These are phyloP conservation scores for Trematosphaeria pertusa DNA, from an alignment of 2,329 filamentous ascomycete genomes.

Conservation along the genomic window DNA sequence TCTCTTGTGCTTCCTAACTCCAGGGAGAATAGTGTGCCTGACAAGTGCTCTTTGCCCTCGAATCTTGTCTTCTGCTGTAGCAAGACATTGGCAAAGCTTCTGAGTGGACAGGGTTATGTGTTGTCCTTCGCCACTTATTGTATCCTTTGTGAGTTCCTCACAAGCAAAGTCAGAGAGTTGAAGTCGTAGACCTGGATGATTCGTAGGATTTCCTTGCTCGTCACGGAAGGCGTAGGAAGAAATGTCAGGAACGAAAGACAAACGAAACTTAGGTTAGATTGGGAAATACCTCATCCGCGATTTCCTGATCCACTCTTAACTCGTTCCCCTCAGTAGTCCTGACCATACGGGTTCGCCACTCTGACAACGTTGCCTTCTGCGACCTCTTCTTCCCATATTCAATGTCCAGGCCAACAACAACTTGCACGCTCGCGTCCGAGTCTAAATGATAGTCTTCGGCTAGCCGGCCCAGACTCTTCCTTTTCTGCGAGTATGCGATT, in stretches of 20 bases:
- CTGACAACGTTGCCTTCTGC: conserved; percentile 16
- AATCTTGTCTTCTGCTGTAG: conserved; percentile 17
- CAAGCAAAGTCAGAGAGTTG: conserved; percentile 29
- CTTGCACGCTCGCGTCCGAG: conserved; percentile 21
- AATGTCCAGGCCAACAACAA: conserved; percentile 23
- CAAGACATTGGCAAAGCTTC: conserved; percentile 19
- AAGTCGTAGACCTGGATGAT: conserved; percentile 11
- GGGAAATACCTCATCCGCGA: conserved; percentile 15
- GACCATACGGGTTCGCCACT: conserved; percentile 15
- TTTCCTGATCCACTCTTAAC: conserved; percentile 13
- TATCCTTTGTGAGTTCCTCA: conserved; percentile 10
- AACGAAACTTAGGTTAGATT: background rate
- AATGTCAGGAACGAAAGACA: conserved; percentile 7
- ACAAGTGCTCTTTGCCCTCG: conserved; percentile 10
- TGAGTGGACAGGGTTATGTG: conserved; percentile 2
- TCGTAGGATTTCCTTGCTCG: conserved; percentile 7
- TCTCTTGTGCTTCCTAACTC: conserved; percentile 27
- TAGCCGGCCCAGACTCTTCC: conserved; percentile 13
- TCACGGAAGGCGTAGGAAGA: conserved; percentile 26
- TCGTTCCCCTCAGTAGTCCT: too few species aligned
- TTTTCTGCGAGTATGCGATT: conserved; percentile 22
- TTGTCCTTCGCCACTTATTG: background rate
- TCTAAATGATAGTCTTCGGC: conserved; percentile 25
- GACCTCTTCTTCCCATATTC: conserved; percentile 18
- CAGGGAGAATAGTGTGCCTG: conserved; percentile 15